phyloP scores from a whole-genome alignment of 2,329 filamentous ascomycete species.

The Sporothrix sp. region DNA sequence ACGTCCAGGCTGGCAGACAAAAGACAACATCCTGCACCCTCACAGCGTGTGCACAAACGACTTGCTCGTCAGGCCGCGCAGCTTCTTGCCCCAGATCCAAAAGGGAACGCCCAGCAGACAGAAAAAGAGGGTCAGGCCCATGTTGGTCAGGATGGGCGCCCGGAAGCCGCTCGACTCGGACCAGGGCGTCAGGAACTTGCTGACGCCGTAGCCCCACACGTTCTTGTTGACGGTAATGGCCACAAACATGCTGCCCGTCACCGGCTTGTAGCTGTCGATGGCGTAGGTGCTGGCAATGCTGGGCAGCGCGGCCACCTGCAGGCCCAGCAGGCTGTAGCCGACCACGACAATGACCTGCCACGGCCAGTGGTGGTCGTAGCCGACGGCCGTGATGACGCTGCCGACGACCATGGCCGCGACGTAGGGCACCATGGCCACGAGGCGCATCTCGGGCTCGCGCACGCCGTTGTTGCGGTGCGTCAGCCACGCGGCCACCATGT shows the following conservation, averaged over 20 bases:
- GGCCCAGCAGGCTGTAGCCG: constrained; percentile 32
- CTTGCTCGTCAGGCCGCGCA: constrained; percentile 27
- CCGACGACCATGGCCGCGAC: constrained; percentile 36
- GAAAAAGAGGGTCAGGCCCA: constrained; percentile 21
- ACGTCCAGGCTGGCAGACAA: not conserved
- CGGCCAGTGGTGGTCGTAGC: constrained; percentile 37
- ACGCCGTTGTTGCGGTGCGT: constrained; percentile 36
- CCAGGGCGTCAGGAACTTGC: constrained; percentile 24
- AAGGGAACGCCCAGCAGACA: constrained; percentile 20
- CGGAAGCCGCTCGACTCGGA: constrained; percentile 20
- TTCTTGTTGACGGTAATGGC: constrained; percentile 24
- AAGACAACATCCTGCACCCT: not conserved
- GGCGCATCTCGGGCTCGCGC: constrained; percentile 39
- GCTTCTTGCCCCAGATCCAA: constrained; percentile 24
- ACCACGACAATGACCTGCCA: constrained; percentile 40
- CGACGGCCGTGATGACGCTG: constrained; percentile 35
- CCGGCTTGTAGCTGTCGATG: constrained; percentile 55
- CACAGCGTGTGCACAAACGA: constrained; percentile 8
- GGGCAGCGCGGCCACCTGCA: constrained; percentile 39
- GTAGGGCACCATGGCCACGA: constrained; percentile 36
- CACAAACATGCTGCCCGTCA: constrained; percentile 36
- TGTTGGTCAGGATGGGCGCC: constrained; percentile 21
- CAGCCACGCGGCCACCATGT: constrained; percentile 31
- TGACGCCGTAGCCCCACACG: constrained; percentile 23
- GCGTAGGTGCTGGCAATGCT: constrained; percentile 50